Evolutionary conservation across 2,329 filamentous ascomycete species (phyloP), one percentile per base, ranked within the genome.

Genomic region (Nothophoma quercina): DNA sequence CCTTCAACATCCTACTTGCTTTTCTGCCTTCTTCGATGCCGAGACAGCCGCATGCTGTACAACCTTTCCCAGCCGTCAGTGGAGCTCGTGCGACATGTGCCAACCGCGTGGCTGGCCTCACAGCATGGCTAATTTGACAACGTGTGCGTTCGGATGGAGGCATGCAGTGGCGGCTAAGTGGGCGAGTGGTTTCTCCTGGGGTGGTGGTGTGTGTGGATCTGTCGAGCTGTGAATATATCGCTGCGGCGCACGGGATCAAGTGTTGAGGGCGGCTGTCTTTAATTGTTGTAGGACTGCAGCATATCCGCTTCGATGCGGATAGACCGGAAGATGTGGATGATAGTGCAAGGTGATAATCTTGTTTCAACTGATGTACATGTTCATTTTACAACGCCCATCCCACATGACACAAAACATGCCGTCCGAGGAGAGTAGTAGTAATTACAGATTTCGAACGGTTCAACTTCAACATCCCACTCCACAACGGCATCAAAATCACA

Each of bases 291-390:
- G n/a, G n/a, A n/a, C n/a, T n/a, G n/a, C n/a, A n/a, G n/a, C n/a
- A n/a, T n/a, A n/a, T n/a, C n/a, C n/a, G n/a, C n/a, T n/a, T n/a
- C n/a, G n/a, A n/a, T n/a, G n/a, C n/a, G n/a, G n/a, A n/a, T n/a
- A n/a, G n/a, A n/a, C n/a, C n/a, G n/a, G n/a, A n/a, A n/a, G n/a
- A n/a, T n/a, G n/a, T n/a, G n/a, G n/a, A n/a, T n/a, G n/a, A n/a
- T n/a, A n/a, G 13, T 29, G 5, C 30, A 32, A 15, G 22, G 6
- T 33, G n/a, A 40, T 26, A 26, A 25, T 12, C 42, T 42, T 19
- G 26, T 52, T 52, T 35, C 40, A 46, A 40, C 25, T 39, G 30
- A 22, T 41, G 49, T 53, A 53, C 49, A 53, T 38, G 50, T 47
- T 42, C 42, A 47, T 47, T 46, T 39, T 53, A 47, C 50, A 53